Conservation (phyloP, 1,284 basidiomycete species). For the Coriolopsis trogii region DNA sequence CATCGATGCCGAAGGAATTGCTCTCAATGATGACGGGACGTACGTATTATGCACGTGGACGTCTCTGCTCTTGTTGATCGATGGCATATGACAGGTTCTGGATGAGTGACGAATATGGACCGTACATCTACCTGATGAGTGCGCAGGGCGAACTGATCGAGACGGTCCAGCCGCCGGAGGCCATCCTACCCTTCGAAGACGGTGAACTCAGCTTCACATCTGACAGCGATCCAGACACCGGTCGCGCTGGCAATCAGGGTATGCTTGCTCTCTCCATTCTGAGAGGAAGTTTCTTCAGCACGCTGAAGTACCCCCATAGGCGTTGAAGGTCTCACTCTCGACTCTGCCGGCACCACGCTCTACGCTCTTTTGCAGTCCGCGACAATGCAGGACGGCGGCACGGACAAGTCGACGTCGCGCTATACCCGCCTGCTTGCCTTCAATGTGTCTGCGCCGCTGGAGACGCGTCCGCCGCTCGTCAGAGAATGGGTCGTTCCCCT, state of each 20-base stretch:
- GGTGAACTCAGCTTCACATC: slow-evolving; percentile 63
- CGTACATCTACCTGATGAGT: slow-evolving; percentile 64
- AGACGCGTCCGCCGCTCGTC: slow-evolving; percentile 38
- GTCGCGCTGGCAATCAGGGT: slow-evolving; percentile 53
- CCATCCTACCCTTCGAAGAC: slow-evolving; percentile 49
- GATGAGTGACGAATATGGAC: slow-evolving; percentile 72
- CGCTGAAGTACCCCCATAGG: slow-evolving; percentile 38
- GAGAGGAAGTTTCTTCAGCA: no score
- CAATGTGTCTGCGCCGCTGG: slow-evolving; percentile 43
- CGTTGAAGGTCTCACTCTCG: slow-evolving; percentile 66
- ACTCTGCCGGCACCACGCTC: slow-evolving; percentile 49
- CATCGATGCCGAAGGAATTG: slow-evolving; percentile 66
- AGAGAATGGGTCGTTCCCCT: slow-evolving; percentile 69
- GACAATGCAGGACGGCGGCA: slow-evolving; percentile 65
- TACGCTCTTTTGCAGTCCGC: slow-evolving; percentile 69
- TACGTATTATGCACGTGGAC: slow-evolving; percentile 30
- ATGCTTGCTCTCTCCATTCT: slow-evolving; percentile 1
- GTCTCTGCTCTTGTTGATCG: neutral
- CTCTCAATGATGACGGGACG: slow-evolving; percentile 60
- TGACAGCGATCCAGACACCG: slow-evolving; percentile 50
- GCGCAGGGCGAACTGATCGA: slow-evolving; percentile 51
- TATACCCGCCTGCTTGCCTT: slow-evolving; percentile 62
- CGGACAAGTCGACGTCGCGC: slow-evolving; percentile 46
- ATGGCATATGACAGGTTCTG: slow-evolving; percentile 47
- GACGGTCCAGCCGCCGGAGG: slow-evolving; percentile 62